Conservation (phyloP, 2,329 filamentous ascomycete genomes). For the Aspergillus arachidicola region DNA sequence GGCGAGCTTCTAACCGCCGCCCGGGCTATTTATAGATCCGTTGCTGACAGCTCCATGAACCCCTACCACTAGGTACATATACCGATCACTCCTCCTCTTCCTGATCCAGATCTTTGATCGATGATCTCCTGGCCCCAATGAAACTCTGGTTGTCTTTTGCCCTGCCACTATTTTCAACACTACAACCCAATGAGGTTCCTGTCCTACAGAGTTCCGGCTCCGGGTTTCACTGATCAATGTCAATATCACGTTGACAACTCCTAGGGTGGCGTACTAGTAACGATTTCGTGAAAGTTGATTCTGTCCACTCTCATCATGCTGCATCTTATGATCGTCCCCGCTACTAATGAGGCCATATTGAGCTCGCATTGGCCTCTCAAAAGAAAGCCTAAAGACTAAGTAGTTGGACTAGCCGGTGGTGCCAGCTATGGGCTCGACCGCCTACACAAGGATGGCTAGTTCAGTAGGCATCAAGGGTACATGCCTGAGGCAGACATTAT, state of each 20-base stretch:
- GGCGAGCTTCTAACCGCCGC: slow-evolving; percentile 11
- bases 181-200: not conserved
- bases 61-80: not conserved
- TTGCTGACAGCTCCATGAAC: not conserved
- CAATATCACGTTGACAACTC: not conserved
- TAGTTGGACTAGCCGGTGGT: not conserved
- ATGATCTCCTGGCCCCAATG: not conserved
- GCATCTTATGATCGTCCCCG: not conserved
- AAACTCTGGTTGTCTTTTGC: not conserved
- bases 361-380: not conserved
- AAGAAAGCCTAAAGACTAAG: not conserved
- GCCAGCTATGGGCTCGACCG: not conserved
- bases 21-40: slow-evolving; percentile 15
- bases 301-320: not conserved
- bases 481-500: not conserved
- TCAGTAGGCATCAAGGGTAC: not conserved
- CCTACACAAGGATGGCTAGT: not conserved
- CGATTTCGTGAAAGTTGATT: not conserved
- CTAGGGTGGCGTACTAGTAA: not conserved
- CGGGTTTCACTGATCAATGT: not conserved
- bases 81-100: not conserved
- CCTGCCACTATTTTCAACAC: not conserved
- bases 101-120: not conserved
- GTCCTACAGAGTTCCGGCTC: not conserved
- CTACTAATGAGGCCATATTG: not conserved